Evolutionary conservation across 1,284 basidiomycete species (phyloP), one percentile per base, ranked within the genome.

Genomic region (Neonothopanus nambi): DNA sequence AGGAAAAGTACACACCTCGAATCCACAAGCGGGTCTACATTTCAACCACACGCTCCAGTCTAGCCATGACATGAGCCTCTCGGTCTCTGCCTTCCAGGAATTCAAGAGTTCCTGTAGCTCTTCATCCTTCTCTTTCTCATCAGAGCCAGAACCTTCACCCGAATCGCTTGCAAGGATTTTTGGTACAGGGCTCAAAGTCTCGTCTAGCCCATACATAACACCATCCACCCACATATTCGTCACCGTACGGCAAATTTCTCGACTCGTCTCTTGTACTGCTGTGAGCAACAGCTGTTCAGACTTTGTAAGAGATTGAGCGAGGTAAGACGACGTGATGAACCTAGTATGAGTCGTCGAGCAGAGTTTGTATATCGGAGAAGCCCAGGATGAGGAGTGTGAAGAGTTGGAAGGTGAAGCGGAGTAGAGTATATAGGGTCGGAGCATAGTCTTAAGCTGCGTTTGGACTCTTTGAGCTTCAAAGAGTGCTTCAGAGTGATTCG

Each of bases 231-330:
- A 82, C 61, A 81, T 67, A 21, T 63, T 66, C 3, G 70, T 72
- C 38, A 76, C 50, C 4, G 74, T 68, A 0, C 76, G 68, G 54
- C 80, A 82, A 21, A 81, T 78, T 61, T 81, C 78, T 28, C 60
- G 67, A 1, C 53, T 66, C 0, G 71, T 72, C 3, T 63, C 69
- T 47, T 70, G 66, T 4, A 73, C 54, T 2, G 73, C 65, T 8
- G 47, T 46, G 15, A 71, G 63, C 40, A 79, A 58, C 6, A 71
- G 41, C 7, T 17, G 54, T 55, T 79, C 75, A 2, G 72, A 72
- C 4, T 56, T 46, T 0, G 73, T 74, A 56, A 78, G 59, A 0
- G 48, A 46, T 0, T 46, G 47, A 1, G 48, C 39, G 8, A 51
- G 24, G n/a, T 35, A 39, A 20, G 44, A 30, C 0, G 48, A 42